Evolutionary conservation across 768 basidiomycete species (phyloP).

Genomic region (Sporobolomyces phaffii): DNA sequence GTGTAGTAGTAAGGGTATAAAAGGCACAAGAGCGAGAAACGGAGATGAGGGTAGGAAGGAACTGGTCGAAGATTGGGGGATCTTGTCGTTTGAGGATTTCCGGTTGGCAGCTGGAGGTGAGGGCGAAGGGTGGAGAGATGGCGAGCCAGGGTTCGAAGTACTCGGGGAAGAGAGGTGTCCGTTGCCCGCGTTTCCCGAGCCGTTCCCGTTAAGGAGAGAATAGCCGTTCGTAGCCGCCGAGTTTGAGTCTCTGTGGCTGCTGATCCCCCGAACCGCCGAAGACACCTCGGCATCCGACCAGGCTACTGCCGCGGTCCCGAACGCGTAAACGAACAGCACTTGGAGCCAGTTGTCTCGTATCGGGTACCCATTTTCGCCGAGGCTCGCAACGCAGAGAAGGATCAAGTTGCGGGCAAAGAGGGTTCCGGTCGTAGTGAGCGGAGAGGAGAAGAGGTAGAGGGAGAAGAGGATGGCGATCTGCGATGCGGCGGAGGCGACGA

Average conservation of each 20-base stretch:
- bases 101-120: background rate
- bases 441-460: background rate
- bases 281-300: slow-evolving; percentile 9
- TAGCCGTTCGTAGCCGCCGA: background rate
- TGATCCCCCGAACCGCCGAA: background rate
- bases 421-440: background rate
- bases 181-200: background rate
- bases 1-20: slow-evolving; percentile 23
- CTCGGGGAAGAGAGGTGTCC: background rate
- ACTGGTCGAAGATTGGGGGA: background rate
- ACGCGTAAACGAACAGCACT: slow-evolving; percentile 1
- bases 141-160: background rate
- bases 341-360: slow-evolving; percentile 27
- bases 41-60: background rate
- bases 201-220: background rate
- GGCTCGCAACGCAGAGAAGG: slow-evolving; percentile 2
- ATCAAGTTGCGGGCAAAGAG: slow-evolving; percentile 21
- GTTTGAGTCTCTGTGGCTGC: background rate
- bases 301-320: background rate
- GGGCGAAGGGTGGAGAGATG: background rate
- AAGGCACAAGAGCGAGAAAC: slow-evolving; percentile 23
- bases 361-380: background rate
- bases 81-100: background rate
- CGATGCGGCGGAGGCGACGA: background rate
- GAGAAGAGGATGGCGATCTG: slow-evolving; percentile 1